Base-by-base conservation (phyloP, 1,139 yeast genomes). In the Suhomyces bokatorum region DNA sequence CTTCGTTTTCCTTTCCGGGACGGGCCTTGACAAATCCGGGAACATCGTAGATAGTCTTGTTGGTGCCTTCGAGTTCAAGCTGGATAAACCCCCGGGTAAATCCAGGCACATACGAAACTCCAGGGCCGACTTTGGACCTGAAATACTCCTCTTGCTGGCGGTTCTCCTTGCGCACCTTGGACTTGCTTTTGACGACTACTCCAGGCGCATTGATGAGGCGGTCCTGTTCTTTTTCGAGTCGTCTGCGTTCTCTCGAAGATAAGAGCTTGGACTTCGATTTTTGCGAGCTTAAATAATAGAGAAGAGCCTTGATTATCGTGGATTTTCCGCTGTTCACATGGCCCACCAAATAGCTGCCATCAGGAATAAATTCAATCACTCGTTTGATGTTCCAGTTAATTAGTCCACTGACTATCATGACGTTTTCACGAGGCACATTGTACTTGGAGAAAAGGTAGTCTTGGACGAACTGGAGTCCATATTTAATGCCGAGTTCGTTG, bases 261-360 rank as follows among this genome's bases (percentile, higher is more conserved):
- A 44, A 26, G n/a, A 34, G 3, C 7, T 39, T 22, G 14, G 34
- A 34, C 41, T 44, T 45, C 31, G 29, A 39, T 47, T 40, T 45
- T 42, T 35, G 46, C 13, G 38, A 42, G 42, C 40, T 58, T 57
- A 28, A 60, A 9, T 59, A 42, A 39, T 66, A 64, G 13, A 80
- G 53, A 28, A 84, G 54, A n/a, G 78, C 59, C 52, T 75, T 78
- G 3, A 85, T 73, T 26, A 89, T 58, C 1, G 85, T 73, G 1
- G 95, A 81, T 60, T 89, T 89, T 1, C 97, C 97, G 13, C 81
- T 73, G 57, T 88, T 88, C 9, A 87, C 81, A 51, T 76, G 75
- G 1, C 97, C 97, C 11, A 88, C 68, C 30, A 89, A 62, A 57
- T 80, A 85, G 24, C 81, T 54, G 28, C 63, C 73, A 20, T 70